phyloP scores from a whole-genome alignment of 163 green algal genomes.

The Picocystis sp. region DNA sequence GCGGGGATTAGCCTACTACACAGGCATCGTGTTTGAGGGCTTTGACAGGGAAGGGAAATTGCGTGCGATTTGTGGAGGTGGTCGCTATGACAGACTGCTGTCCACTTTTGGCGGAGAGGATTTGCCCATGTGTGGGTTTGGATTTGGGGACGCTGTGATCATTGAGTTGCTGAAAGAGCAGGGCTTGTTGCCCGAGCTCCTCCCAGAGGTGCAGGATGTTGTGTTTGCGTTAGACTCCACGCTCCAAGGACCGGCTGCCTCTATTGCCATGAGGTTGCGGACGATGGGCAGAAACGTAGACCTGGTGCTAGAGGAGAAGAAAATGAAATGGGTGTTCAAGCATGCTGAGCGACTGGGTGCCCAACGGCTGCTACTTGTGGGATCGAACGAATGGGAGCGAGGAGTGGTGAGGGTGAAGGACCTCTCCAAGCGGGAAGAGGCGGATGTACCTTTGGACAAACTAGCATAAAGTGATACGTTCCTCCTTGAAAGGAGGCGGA shows the following conservation, averaged over 20 bases:
- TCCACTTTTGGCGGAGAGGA: conserved; percentile 75
- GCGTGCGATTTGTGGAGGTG: conserved; percentile 86
- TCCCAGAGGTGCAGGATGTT: conserved; percentile 68
- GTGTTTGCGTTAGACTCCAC: conserved; percentile 54
- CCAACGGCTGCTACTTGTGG: conserved; percentile 67
- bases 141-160: conserved; percentile 95
- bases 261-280: conserved; percentile 47
- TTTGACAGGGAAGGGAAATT: conserved; percentile 78
- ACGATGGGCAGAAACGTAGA: conserved; percentile 57
- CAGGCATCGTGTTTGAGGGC: conserved; percentile 91
- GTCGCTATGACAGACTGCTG: conserved; percentile 84
- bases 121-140: conserved; percentile 72
- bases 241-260: conserved; percentile 26
- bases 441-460: conserved; percentile 44
- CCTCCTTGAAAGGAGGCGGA: too few species aligned
- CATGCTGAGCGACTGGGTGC: conserved; percentile 55
- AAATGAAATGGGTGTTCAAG: conserved; percentile 21
- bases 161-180: conserved; percentile 90
- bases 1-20: conserved; percentile 95
- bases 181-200: conserved; percentile 45
- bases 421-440: conserved; percentile 52
- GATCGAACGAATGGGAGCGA: conserved; percentile 56
- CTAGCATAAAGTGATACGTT: conserved; percentile 10
- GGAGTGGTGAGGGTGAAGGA: conserved; percentile 74
- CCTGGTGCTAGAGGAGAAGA: conserved; percentile 70